Conservation (phyloP, 176 grass and related monocot genomes). For the Oryza meridionalis region DNA sequence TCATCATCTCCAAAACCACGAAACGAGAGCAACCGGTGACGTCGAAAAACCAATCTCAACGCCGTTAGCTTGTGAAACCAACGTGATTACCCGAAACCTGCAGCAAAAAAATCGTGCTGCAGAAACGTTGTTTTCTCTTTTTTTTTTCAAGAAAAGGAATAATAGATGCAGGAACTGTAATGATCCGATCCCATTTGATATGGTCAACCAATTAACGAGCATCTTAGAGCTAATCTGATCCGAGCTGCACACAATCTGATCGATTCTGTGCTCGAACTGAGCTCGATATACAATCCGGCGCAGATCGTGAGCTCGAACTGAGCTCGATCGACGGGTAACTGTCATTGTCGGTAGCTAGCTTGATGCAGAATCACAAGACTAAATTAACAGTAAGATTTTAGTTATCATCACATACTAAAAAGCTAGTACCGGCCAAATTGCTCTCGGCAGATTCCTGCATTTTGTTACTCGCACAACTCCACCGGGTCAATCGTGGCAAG, state of each 20-base stretch:
- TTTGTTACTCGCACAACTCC: neutral
- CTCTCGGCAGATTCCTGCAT: neutral
- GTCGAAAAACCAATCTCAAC: neutral
- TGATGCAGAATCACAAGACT: neutral
- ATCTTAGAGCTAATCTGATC: neutral
- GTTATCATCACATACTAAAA: neutral
- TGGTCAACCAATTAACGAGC: neutral
- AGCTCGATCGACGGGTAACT: neutral
- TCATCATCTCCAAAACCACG: neutral
- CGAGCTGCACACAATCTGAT: neutral
- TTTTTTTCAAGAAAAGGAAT: neutral
- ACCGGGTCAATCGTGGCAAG: constrained; percentile 55
- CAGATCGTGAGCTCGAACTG: no score
- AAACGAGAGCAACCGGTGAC: neutral
- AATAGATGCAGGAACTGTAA: neutral
- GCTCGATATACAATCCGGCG: no score
- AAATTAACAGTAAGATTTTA: neutral
- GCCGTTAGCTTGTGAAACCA: neutral
- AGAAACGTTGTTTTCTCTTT: neutral
- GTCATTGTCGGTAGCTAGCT: neutral
- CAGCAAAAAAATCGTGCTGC: neutral
- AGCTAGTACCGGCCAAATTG: neutral
- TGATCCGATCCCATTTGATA: neutral
- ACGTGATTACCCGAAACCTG: neutral
- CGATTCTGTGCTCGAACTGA: neutral